phyloP scores from a whole-genome alignment of 1,284 basidiomycete species.

The Pseudomicrostroma phylloplanum region DNA sequence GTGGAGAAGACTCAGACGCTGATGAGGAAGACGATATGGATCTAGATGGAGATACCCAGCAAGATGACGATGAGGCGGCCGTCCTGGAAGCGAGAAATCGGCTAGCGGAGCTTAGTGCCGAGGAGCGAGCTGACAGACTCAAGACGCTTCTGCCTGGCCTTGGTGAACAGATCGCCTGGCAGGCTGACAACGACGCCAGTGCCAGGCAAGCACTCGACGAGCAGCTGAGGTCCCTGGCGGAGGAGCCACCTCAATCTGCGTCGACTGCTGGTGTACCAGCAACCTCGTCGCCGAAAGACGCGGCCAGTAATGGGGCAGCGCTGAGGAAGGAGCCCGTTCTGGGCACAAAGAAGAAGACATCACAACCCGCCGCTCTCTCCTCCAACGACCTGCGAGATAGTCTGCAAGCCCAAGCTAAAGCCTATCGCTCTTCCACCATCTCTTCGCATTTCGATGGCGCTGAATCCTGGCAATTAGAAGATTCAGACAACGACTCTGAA shows the following conservation, averaged over 20 bases:
- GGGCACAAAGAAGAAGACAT: too few relatives aligned
- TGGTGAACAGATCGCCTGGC: background rate
- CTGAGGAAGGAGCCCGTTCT: too few relatives aligned
- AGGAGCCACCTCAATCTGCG: too few relatives aligned
- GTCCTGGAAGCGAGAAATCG: background rate
- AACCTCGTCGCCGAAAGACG: too few relatives aligned
- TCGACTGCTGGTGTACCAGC: too few relatives aligned
- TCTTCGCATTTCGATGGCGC: background rate
- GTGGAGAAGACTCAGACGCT: conserved; percentile 32
- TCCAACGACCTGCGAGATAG: background rate
- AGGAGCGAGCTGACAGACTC: conserved; percentile 10
- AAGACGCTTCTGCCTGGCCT: conserved; percentile 8
- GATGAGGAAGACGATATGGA: conserved; percentile 44
- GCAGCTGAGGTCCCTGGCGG: too few relatives aligned
- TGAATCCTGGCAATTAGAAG: background rate
- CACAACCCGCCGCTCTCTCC: background rate
- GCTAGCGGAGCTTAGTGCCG: conserved; percentile 3
- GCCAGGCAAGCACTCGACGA: too few relatives aligned
- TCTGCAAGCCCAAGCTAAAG: background rate
- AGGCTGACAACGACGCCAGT: too few relatives aligned
- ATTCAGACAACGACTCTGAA: background rate
- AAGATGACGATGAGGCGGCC: conserved; percentile 23
- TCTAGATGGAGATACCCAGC: conserved; percentile 31
- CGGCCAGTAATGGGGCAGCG: too few relatives aligned
- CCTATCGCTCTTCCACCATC: conserved; percentile 2